A percentile compares a stretch with the other conserved stretches of the same genome.
Conservation (phyloP, 495 filamentous ascomycete genomes). For the Penicillium chermesinum region DNA sequence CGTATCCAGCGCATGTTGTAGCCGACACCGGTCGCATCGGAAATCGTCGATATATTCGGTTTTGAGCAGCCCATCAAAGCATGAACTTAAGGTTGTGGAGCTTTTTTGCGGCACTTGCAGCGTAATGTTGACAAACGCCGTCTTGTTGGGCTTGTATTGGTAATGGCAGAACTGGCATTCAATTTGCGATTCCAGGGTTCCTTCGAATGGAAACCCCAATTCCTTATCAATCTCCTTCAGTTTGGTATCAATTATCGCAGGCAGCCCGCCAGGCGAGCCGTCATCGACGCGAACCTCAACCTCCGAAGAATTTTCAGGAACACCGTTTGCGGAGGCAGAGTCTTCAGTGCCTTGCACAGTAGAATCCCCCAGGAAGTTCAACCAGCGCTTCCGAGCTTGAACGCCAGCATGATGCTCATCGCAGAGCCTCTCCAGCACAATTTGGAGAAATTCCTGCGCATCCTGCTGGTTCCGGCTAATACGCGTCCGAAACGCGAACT, state of each 20-base stretch:
- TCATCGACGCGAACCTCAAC: slow-evolving; percentile 42
- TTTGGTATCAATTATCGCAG: slow-evolving; percentile 41
- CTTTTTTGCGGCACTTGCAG: slow-evolving; percentile 81
- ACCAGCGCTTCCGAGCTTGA: slow-evolving; percentile 53
- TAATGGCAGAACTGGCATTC: slow-evolving; percentile 87
- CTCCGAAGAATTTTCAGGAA: slow-evolving; percentile 23
- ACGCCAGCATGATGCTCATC: slow-evolving; percentile 89
- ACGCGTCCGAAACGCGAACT: slow-evolving; percentile 78
- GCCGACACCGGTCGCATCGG: slow-evolving; percentile 84
- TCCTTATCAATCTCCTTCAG: slow-evolving; percentile 49
- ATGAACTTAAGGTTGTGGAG: slow-evolving; percentile 61
- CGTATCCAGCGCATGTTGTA: slow-evolving; percentile 66
- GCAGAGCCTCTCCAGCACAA: slow-evolving; percentile 83
- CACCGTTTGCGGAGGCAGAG: slow-evolving; percentile 10
- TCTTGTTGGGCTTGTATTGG: slow-evolving; percentile 74
- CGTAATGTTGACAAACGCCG: slow-evolving; percentile 86
- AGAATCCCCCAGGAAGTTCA: slow-evolving; percentile 15
- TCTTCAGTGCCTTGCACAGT: slow-evolving; percentile 10
- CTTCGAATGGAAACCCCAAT: slow-evolving; percentile 81
- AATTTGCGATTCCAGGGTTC: slow-evolving; percentile 82
- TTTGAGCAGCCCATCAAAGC: slow-evolving; percentile 92
- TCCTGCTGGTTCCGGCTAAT: slow-evolving; percentile 96
- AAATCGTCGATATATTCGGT: slow-evolving; percentile 96
- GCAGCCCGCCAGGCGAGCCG: slow-evolving; percentile 33
- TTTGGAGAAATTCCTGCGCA: slow-evolving; percentile 96